Percentiles rank a stretch among this genome's conserved stretches.
Conservation (phyloP, 2,329 filamentous ascomycete genomes). For the Claviceps paspali region DNA sequence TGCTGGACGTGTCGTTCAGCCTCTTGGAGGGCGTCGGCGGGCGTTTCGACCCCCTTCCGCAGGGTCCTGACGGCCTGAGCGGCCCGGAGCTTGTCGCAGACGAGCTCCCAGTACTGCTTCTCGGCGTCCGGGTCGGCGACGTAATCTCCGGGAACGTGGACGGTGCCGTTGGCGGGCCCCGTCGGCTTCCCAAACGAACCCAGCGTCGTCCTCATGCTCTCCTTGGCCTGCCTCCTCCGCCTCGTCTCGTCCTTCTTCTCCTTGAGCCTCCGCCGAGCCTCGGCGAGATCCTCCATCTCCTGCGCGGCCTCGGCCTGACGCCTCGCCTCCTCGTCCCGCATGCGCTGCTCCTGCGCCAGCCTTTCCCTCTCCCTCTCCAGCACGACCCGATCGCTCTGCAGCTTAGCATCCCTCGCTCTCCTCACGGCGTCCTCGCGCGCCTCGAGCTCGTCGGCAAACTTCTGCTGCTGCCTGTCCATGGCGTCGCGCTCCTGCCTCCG, state of each 20-base stretch:
- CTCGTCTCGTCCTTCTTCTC: constrained; percentile 27
- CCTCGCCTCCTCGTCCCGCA: constrained; percentile 21
- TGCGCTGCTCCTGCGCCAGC: constrained; percentile 21
- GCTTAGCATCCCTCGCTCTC: constrained; percentile 36
- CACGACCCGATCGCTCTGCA: constrained; percentile 19
- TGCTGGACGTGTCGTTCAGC: constrained; percentile 16
- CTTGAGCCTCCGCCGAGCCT: constrained; percentile 21
- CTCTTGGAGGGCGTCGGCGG: constrained; percentile 13
- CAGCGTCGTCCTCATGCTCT: constrained; percentile 15
- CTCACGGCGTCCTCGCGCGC: constrained; percentile 54
- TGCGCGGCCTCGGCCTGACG: constrained; percentile 22
- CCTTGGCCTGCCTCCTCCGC: constrained; percentile 21
- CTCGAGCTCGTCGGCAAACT: constrained; percentile 79
- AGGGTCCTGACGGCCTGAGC: constrained; percentile 21
- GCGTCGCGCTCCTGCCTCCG: constrained; percentile 56
- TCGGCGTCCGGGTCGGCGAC: constrained; percentile 15
- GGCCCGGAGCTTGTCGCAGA: constrained; percentile 26
- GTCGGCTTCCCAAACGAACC: constrained; percentile 8
- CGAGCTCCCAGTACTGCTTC: constrained; percentile 24
- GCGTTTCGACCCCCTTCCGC: constrained; percentile 11
- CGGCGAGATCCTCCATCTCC: constrained; percentile 23
- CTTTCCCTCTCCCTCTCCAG: constrained; percentile 23
- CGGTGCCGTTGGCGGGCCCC: constrained; percentile 18
- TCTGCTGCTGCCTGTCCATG: constrained; percentile 56
- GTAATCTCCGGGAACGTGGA: constrained; percentile 22